These are phyloP conservation scores for Shiraia bambusicola DNA, from an alignment of 2,329 filamentous ascomycete species.

Conservation along the genomic window DNA sequence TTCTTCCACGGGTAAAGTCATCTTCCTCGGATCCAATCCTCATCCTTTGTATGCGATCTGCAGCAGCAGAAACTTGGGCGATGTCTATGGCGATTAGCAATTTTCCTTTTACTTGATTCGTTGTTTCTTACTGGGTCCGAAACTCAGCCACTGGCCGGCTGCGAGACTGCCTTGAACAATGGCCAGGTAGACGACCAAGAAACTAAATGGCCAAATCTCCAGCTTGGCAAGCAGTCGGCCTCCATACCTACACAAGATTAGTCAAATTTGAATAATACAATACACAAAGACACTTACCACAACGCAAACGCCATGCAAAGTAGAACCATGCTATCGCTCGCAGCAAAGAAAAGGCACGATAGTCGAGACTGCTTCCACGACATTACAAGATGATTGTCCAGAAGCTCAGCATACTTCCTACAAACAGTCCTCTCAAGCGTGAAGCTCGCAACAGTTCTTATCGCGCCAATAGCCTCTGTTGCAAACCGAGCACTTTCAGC, in stretches of 20 bases:
- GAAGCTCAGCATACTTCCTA: constrained; percentile 65
- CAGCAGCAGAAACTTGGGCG: constrained; percentile 26
- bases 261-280: constrained; percentile 1
- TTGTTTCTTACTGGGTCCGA: constrained; percentile 26
- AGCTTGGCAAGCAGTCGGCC: constrained; percentile 18
- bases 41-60: constrained; percentile 23
- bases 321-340: constrained; percentile 65
- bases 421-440: constrained; percentile 82
- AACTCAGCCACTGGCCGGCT: constrained; percentile 16
- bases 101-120: not conserved
- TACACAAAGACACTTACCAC: constrained; percentile 22
- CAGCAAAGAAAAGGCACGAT: constrained; percentile 22
- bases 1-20: not conserved
- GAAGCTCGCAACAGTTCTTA: constrained; percentile 88
- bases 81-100: constrained; percentile 18
- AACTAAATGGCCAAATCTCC: constrained; percentile 19
- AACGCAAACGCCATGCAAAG: constrained; percentile 32
- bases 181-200: constrained; percentile 30
- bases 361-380: constrained; percentile 68
- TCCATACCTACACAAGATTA: constrained; percentile 22
- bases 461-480: constrained; percentile 87
- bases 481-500: constrained; percentile 81
- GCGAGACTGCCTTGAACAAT: constrained; percentile 30
- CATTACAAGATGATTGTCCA: constrained; percentile 67
- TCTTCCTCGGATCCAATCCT: constrained; percentile 5